Base-by-base conservation (phyloP, 2,329 filamentous ascomycete genomes). In the Monilinia fructicola region DNA sequence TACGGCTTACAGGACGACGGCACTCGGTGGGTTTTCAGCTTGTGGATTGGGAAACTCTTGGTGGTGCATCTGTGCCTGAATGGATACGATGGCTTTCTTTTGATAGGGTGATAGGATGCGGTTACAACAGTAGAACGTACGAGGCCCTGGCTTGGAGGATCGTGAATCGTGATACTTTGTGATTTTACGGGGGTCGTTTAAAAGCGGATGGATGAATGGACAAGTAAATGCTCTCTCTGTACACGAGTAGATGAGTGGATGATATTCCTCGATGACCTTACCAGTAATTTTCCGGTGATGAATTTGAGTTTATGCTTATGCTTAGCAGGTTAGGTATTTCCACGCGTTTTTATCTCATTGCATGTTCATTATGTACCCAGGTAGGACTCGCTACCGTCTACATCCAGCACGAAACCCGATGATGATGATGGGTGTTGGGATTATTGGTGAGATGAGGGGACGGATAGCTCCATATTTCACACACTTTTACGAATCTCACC, bases 361-460 rank as follows among this genome's bases (percentile, higher is more conserved):
- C 44, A 48, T 48, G 44, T 6, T n/a, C 44, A 2, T n/a, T 7
- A 48, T 48, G 44, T 46, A 46, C 40, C 40, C 6, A 6, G 18
- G 14, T 44, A 44, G 40, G 40, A 42, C 40, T 42, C 31, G 31
- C 9, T 7, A 35, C 31, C 6, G 31, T 7, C 31, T 35, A 16
- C 12, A 42, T 42, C 31, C 40, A 44, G 18, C 21, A 35, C 28
- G 12, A 60, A 12, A 50, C 14, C 10, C n/a, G n/a, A 50, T 23
- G 4, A 11, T 35, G 12, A 59, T 48, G 42, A 60, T 50, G 18
- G 42, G 42, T 35, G 3, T 48, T 4, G 38, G 26, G 21, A 42
- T 26, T 18, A 44, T 46, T 4, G n/a, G 4, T 50, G 46, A 50
- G 28, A 38, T 38, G 56, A 60, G 56, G 56, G 56, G 44, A 50